These are phyloP conservation scores for Komagataella populi DNA, from an alignment of 805 yeast genomes.

Conservation along the genomic window DNA sequence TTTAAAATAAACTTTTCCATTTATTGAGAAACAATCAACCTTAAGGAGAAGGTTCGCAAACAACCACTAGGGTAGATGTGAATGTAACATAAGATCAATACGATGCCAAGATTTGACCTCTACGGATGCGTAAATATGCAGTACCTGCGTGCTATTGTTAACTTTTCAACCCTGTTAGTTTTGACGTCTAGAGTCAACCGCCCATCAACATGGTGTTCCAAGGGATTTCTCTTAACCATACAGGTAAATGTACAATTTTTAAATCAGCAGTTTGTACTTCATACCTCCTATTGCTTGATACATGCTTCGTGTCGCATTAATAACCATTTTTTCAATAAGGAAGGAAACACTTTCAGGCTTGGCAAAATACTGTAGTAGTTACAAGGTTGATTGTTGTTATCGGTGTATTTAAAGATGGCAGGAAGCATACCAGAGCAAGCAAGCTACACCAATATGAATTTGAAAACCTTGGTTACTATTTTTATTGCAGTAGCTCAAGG, in stretches of 20 bases:
- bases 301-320: not conserved
- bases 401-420: not conserved
- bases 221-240: not conserved
- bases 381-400: not conserved
- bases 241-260: too few relatives aligned
- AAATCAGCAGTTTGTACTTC: not conserved
- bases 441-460: not conserved
- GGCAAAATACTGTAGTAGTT: not conserved
- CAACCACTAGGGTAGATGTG: not conserved
- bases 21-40: not conserved
- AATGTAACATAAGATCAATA: too few relatives aligned
- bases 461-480: not conserved
- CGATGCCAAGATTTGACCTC: not conserved
- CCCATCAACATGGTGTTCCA: not conserved
- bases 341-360: not conserved
- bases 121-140: not conserved
- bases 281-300: too few relatives aligned
- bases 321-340: not conserved
- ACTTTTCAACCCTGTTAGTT: not conserved
- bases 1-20: not conserved
- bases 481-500: not conserved
- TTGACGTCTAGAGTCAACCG: not conserved
- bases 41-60: not conserved
- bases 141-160: not conserved
- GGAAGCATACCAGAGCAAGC: not conserved